Percentiles rank a stretch among this genome's conserved stretches.
Conservation (phyloP, 306 rosid genomes). For the Trifolium fragiferum region DNA sequence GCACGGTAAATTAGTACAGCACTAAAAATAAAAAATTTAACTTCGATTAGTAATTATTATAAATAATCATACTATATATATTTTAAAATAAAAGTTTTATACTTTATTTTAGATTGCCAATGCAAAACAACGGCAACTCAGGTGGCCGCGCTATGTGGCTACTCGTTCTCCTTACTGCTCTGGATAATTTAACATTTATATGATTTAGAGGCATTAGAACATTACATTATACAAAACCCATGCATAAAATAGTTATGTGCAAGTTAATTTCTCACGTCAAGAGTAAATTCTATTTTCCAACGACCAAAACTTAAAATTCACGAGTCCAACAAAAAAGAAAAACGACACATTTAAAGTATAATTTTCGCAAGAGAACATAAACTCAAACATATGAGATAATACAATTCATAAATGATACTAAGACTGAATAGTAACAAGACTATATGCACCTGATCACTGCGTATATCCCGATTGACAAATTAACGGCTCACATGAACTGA, state of each 20-base stretch:
- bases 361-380: background rate
- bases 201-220: slow-evolving; percentile 20
- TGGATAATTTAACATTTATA: background rate
- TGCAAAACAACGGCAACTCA: slow-evolving; percentile 17
- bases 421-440: slow-evolving; percentile 36
- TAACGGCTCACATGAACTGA: slow-evolving; percentile 88
- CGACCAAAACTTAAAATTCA: slow-evolving; percentile 8
- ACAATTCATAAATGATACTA: slow-evolving; percentile 13
- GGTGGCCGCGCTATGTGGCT: background rate
- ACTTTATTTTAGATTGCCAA: slow-evolving; percentile 29
- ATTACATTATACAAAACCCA: slow-evolving; percentile 13
- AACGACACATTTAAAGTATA: slow-evolving; percentile 12
- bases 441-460: slow-evolving; percentile 77
- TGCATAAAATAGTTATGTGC: background rate
- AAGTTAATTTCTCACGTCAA: slow-evolving; percentile 10
- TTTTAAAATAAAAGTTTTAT: too few species aligned
- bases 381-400: background rate
- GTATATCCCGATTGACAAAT: slow-evolving; percentile 76
- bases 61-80: too few species aligned
- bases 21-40: too few species aligned
- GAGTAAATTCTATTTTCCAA: slow-evolving; percentile 19
- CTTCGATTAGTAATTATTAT: too few species aligned
- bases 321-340: background rate
- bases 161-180: slow-evolving; percentile 23
- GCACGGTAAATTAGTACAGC: too few species aligned